Base-by-base conservation (phyloP, 169 alveolate genomes). In the Blepharisma undulans region DNA sequence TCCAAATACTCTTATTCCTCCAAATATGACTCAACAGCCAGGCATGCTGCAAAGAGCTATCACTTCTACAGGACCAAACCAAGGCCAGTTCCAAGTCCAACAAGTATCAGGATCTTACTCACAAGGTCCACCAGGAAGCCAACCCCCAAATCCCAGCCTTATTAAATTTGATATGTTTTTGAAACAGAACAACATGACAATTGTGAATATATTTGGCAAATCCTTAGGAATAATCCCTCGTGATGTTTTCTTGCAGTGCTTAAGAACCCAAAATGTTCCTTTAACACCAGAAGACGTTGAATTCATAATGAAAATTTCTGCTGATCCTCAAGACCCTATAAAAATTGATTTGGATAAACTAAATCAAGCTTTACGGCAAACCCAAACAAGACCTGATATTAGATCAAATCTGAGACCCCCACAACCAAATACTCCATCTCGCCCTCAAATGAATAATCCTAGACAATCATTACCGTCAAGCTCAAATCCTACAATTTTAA, bases 31-130 rank as follows among this genome's bases (percentile, higher is more conserved):
- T 0, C 61, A 79, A 4, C 34, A 18, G 19, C 21, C 87, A 25
- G 87, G 34, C 18, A 33, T 21, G 61, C 36, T 22, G 10, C 61
- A 79, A 79, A 22, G 61, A 4, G 29, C 87, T 33, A 29, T 27
- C 7, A 33, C 72, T 29, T 0, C 72, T 79, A 12, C 18, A 14
- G 34, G 33, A 1, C 89, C 71, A 1, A 59, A 78, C 87, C 87
- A 7, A n/a, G 36, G 30, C 87, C 29, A 79, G n/a, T 33, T 34
- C 60, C 86, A 78, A 32, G 86, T 21, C 86, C 86, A 78, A 32
- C 34, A 78, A 78, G 34, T 27, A 25, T 78, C 86, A n/a, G 66
- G 66, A 2, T 10, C 66, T 48, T 48, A 10, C 14, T 48, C 66
- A 48, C 66, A 48, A 48, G 66, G 3, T 48, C 66, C 66, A 0